These are phyloP conservation scores for Pelargonium australe DNA, from an alignment of 441 rosid genomes.

Conservation along the genomic window DNA sequence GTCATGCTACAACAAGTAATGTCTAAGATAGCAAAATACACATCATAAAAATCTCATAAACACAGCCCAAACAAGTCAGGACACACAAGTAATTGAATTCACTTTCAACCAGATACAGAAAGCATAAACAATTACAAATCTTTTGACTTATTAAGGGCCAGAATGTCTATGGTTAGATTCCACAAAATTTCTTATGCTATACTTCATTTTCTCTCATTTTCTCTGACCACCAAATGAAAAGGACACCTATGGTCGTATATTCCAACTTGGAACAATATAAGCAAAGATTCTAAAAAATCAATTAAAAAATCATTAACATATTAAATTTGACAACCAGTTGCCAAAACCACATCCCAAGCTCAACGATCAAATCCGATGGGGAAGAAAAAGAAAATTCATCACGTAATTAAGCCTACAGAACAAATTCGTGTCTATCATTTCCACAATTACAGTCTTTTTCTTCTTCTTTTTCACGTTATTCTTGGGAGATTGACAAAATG, in stretches of 20 bases:
- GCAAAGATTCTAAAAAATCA: neutral
- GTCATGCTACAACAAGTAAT: neutral
- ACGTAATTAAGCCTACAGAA: no score
- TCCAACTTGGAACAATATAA: neutral
- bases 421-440: no score
- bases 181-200: neutral
- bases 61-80: constrained; percentile 7
- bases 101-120: neutral
- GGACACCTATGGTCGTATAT: neutral
- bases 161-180: neutral
- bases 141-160: neutral
- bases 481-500: no score
- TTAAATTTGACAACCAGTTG: neutral
- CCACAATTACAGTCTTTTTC: neutral
- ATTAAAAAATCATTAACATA: neutral
- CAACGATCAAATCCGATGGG: no score
- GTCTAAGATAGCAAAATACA: neutral
- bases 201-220: constrained; percentile 5
- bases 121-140: neutral
- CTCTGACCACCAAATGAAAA: neutral
- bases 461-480: no score
- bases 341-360: no score
- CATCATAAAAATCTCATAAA: neutral
- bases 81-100: neutral
- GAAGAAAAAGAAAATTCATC: no score